Percentiles rank a stretch among this genome's conserved stretches.
Evolutionary conservation across 345 rosid species (phyloP).

Genomic region (Salix caprea): DNA sequence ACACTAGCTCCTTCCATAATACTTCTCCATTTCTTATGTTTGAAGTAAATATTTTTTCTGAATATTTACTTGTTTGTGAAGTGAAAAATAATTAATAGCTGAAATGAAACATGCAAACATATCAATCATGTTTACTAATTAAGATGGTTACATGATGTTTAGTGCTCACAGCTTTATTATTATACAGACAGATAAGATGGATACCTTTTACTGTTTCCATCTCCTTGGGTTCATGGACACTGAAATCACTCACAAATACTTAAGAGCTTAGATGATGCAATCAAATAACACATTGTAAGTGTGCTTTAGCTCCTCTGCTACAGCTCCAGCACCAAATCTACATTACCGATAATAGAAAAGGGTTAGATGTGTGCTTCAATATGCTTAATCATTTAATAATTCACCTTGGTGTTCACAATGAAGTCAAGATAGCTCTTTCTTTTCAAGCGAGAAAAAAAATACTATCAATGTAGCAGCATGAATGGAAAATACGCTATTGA

Average conservation of each 20-base stretch:
- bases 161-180: conserved; percentile 28
- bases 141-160: conserved; percentile 16
- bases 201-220: conserved; percentile 19
- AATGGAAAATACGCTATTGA: not conserved
- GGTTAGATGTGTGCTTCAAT: conserved; percentile 19
- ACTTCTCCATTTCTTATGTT: not conserved
- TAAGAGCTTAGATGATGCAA: conserved; percentile 29
- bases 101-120: not conserved
- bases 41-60: not conserved
- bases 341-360: conserved; percentile 22
- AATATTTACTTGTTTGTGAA: not conserved
- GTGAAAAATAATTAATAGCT: not conserved
- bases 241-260: conserved; percentile 28
- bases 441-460: not conserved
- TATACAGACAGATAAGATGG: conserved; percentile 27
- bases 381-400: not conserved
- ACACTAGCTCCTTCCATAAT: not conserved
- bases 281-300: conserved; percentile 17
- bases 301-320: conserved; percentile 26
- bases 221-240: conserved; percentile 19
- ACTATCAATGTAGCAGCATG: not conserved
- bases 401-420: not conserved
- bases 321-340: conserved; percentile 94
- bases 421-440: not conserved
- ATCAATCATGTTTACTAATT: conserved; percentile 4